These are phyloP conservation scores for Blastocystis hominis DNA, from an alignment of 352 stramenopile genomes.

Conservation along the genomic window DNA sequence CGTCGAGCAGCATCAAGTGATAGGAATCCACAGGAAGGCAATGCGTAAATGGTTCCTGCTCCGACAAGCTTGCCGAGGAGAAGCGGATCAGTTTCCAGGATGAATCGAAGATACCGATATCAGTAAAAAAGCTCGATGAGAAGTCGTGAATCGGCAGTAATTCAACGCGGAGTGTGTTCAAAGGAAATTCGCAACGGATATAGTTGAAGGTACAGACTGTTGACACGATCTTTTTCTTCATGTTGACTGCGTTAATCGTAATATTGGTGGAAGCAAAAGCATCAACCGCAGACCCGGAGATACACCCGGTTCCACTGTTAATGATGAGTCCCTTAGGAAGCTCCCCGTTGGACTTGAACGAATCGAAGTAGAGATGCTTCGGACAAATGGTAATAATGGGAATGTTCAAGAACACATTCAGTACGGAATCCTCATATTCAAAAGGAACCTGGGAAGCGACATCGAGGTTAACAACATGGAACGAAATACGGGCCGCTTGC, in stretches of 20 bases:
- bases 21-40: neutral
- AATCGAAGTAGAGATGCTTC: neutral
- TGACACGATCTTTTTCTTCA: neutral
- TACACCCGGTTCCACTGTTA: slow-evolving; percentile 15
- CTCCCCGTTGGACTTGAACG: neutral
- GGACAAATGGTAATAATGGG: slow-evolving; percentile 10
- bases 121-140: neutral
- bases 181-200: neutral
- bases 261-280: neutral
- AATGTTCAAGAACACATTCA: neutral
- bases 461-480: neutral
- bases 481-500: neutral
- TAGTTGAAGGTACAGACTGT: neutral
- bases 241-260: neutral
- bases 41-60: neutral
- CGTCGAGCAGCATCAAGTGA: neutral
- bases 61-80: neutral
- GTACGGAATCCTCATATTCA: neutral
- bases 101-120: neutral
- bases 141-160: neutral
- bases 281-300: neutral
- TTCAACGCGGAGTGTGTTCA: neutral
- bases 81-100: neutral
- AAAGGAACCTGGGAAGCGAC: neutral
- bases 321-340: slow-evolving; percentile 5